Evolutionary conservation across 2,329 filamentous ascomycete species (phyloP).

Genomic region (Sporothrix pseudoabietina): DNA sequence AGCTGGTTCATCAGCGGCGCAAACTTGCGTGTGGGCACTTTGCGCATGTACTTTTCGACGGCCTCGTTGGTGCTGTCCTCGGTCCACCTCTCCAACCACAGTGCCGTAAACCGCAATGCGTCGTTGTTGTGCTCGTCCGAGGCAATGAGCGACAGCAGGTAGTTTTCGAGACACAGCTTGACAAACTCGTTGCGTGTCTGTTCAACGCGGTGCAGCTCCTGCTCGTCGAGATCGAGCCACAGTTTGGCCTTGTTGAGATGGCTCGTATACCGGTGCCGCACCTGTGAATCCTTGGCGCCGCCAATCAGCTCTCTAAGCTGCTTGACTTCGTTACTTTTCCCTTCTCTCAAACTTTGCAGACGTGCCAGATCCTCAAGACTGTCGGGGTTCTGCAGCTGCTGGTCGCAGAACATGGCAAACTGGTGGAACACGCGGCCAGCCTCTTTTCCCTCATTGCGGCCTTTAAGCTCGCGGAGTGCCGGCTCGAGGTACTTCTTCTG

Average conservation of each 20-base stretch:
- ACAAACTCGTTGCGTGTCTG: constrained; percentile 79
- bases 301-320: constrained; percentile 67
- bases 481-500: constrained; percentile 83
- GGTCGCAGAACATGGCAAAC: constrained; percentile 93
- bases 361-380: constrained; percentile 81
- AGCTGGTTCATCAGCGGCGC: constrained; percentile 93
- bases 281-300: constrained; percentile 54
- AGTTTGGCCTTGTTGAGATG: constrained; percentile 73
- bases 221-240: constrained; percentile 88
- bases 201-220: constrained; percentile 78
- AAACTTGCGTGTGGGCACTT: constrained; percentile 89
- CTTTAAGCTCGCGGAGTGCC: constrained; percentile 78
- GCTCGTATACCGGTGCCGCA: constrained; percentile 58
- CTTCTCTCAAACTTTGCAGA: constrained; percentile 74
- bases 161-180: constrained; percentile 89
- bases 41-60: constrained; percentile 67
- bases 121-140: constrained; percentile 90
- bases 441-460: constrained; percentile 66
- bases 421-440: constrained; percentile 90
- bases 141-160: constrained; percentile 78
- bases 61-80: constrained; percentile 75
- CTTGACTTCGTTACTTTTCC: constrained; percentile 77
- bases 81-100: constrained; percentile 90
- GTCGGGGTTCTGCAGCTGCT: constrained; percentile 86
- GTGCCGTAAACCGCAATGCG: constrained; percentile 83